Evolutionary conservation across 2,329 filamentous ascomycete species (phyloP), one percentile per base, ranked within the genome.

Genomic region (Trichoderma gracile): DNA sequence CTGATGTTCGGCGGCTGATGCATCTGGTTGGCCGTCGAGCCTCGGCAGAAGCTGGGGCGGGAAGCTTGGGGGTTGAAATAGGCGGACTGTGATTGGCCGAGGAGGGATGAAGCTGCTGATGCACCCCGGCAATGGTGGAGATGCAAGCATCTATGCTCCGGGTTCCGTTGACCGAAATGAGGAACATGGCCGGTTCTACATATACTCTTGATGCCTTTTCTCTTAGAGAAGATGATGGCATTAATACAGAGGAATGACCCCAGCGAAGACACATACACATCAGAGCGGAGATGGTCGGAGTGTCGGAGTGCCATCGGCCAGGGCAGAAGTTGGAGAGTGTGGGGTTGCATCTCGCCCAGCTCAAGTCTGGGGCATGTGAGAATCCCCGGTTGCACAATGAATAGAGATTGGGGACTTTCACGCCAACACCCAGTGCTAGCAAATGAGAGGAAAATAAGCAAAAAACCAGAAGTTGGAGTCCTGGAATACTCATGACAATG

Each of bases 21-120:
- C 14, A 38, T 50, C 58, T 19, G 33, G 38, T 33, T 33, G 30
- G 30, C 47, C 49, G 46, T 33, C 49, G 58, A 62, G 58, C 58
- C 58, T 62, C 58, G 58, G 58, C 49, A 58, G 47, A 52, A 33
- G 46, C n/a, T 30, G 58, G 19, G 27, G 58, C 49, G 49, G 58
- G 25, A 53, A 46, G 21, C n/a, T 5, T 52, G 25, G 53, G 27
- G 49, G 58, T 40, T 25, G 49, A 46, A 62, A 62, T 62, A 62
- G 6, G 23, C 30, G 49, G 47, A 12, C 5, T n/a, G 25, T n/a
- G 27, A 62, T 62, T 62, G 58, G 58, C 15, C 9, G 56, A 21
- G n/a, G 21, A 3, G 25, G 42, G 7, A 23, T 12, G 30, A 33
- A 33, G 30, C 30, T 33, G 30, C 30, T 33, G 30, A 33, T 33